phyloP scores from a whole-genome alignment of 352 stramenopile genomes.

The Thraustotheca clavata region DNA sequence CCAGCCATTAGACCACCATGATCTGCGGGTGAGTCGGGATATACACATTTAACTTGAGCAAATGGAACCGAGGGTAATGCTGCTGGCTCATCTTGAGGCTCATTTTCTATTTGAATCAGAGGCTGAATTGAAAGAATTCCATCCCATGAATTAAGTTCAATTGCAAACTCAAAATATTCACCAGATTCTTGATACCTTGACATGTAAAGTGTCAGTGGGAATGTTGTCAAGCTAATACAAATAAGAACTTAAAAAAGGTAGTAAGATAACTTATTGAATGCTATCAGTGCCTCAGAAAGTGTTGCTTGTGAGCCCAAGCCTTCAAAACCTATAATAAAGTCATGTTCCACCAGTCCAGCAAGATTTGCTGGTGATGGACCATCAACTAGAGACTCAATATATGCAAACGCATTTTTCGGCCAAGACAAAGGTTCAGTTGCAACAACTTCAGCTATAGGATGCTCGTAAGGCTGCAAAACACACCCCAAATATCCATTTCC shows the following conservation, averaged over 20 bases:
- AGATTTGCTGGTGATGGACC: neutral
- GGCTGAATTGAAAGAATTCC: conserved; percentile 1
- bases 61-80: neutral
- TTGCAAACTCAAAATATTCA: neutral
- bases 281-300: neutral
- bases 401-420: neutral
- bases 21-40: conserved; percentile 11
- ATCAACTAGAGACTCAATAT: neutral
- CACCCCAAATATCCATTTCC: conserved; percentile 8
- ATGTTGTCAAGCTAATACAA: neutral
- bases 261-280: conserved; percentile 6
- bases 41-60: conserved; percentile 5
- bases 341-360: neutral
- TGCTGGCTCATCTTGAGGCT: too few species aligned
- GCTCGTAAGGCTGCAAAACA: conserved; percentile 16
- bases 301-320: neutral
- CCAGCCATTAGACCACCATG: conserved; percentile 15
- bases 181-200: neutral
- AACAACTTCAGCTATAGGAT: neutral
- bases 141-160: conserved; percentile 12
- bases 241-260: neutral
- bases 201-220: conserved; percentile 4
- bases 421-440: neutral
- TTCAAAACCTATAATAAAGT: conserved; percentile 13
- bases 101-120: neutral